Percentiles rank a stretch among this genome's conserved stretches.
These are phyloP conservation scores for Geranium rotundifolium DNA, from an alignment of 345 rosid genomes.

Conservation along the genomic window DNA sequence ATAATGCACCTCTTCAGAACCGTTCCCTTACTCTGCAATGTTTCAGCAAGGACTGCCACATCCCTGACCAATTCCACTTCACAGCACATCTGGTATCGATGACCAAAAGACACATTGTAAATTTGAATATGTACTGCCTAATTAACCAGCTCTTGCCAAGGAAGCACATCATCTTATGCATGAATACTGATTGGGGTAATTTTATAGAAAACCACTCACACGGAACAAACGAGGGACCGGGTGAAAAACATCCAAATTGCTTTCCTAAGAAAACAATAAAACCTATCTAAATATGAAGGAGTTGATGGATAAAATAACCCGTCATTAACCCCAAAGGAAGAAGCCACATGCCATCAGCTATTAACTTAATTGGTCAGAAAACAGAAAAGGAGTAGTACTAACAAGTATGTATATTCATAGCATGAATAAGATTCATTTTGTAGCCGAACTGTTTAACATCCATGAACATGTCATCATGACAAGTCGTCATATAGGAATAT, in stretches of 20 bases:
- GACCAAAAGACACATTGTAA: background rate
- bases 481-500: no score
- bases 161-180: no score
- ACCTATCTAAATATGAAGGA: no score
- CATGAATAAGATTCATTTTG: background rate
- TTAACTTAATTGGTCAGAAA: background rate
- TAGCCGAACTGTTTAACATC: background rate
- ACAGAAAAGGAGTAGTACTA: background rate
- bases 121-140: background rate
- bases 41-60: slow-evolving; percentile 9
- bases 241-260: no score
- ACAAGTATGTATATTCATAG: background rate
- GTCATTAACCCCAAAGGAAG: no score
- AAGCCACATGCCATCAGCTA: no score
- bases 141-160: background rate
- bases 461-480: background rate
- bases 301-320: no score
- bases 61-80: slow-evolving; percentile 20
- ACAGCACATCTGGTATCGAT: slow-evolving; percentile 7
- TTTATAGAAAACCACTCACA: no score
- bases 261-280: no score
- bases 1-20: slow-evolving; percentile 7
- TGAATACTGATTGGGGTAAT: no score
- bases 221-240: no score
- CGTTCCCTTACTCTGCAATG: slow-evolving; percentile 9